Evolutionary conservation across 1,284 basidiomycete species (phyloP).

Genomic region (Cutaneotrichosporon sp.): DNA sequence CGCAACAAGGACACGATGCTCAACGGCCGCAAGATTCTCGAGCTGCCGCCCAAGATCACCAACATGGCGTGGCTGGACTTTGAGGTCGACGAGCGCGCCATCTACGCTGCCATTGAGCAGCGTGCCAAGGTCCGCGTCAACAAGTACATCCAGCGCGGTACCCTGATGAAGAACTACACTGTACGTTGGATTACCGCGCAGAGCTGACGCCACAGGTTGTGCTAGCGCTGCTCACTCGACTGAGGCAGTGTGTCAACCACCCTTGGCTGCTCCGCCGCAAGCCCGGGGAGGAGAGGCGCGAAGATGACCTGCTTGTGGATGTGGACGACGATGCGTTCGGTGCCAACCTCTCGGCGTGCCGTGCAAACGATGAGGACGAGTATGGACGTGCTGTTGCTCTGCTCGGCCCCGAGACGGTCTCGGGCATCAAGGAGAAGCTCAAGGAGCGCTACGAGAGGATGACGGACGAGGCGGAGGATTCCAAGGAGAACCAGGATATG

Average conservation of each 20-base stretch:
- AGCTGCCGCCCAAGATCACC: slow-evolving; percentile 38
- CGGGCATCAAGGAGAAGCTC: slow-evolving; percentile 26
- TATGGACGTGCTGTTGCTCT: slow-evolving; percentile 26
- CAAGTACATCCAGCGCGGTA: slow-evolving; percentile 41
- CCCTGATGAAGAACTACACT: slow-evolving; percentile 44
- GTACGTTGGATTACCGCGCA: slow-evolving; percentile 7
- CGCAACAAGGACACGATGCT: slow-evolving; percentile 44
- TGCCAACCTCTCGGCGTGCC: slow-evolving; percentile 14
- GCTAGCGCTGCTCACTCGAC: slow-evolving; percentile 39
- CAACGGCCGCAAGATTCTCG: slow-evolving; percentile 39
- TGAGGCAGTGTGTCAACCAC: slow-evolving; percentile 36
- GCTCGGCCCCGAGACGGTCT: slow-evolving; percentile 25
- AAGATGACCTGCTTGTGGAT: slow-evolving; percentile 30
- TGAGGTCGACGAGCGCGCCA: slow-evolving; percentile 40
- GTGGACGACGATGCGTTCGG: slow-evolving; percentile 35
- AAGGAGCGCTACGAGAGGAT: slow-evolving; percentile 24
- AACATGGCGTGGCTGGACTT: slow-evolving; percentile 37
- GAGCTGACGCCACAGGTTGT: slow-evolving; percentile 18
- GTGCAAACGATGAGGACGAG: slow-evolving; percentile 26
- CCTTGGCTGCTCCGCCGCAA: slow-evolving; percentile 40
- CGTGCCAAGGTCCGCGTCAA: slow-evolving; percentile 42
- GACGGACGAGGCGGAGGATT: slow-evolving; percentile 6
- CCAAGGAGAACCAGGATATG: slow-evolving; percentile 9
- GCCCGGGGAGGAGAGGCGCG: slow-evolving; percentile 22
- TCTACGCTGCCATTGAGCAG: slow-evolving; percentile 43